These are phyloP conservation scores for Endothia cerciana DNA, from an alignment of 2,329 filamentous ascomycete genomes.

Conservation along the genomic window DNA sequence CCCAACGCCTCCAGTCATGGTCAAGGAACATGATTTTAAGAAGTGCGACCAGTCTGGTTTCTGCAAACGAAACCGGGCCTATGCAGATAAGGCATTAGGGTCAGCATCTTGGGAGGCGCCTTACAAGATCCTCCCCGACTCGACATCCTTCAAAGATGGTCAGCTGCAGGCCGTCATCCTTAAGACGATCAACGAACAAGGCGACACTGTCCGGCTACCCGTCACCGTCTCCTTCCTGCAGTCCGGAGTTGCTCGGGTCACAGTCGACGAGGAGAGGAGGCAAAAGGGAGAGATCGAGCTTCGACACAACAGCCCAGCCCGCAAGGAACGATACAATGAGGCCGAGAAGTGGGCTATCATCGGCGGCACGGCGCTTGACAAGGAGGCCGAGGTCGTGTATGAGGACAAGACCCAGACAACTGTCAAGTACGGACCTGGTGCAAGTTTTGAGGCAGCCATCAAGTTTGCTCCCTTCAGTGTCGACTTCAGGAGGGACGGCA, in stretches of 20 bases:
- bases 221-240: conserved; percentile 87
- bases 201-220: conserved; percentile 76
- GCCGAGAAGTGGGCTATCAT: conserved; percentile 84
- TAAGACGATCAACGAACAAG: conserved; percentile 71
- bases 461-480: conserved; percentile 81
- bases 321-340: conserved; percentile 95
- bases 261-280: conserved; percentile 88
- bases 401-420: conserved; percentile 71
- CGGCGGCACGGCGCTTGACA: conserved; percentile 75
- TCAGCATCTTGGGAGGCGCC: conserved; percentile 76
- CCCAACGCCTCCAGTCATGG: conserved; percentile 60
- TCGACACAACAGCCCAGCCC: conserved; percentile 78
- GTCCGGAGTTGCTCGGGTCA: conserved; percentile 84
- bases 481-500: conserved; percentile 83
- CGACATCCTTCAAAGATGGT: conserved; percentile 77
- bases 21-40: conserved; percentile 98
- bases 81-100: conserved; percentile 75
- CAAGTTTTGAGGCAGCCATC: conserved; percentile 81
- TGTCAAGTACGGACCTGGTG: conserved; percentile 77
- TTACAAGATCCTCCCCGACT: conserved; percentile 74
- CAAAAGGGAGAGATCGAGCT: conserved; percentile 88
- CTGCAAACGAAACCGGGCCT: conserved; percentile 91
- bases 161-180: conserved; percentile 79
- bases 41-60: conserved; percentile 95
- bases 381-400: conserved; percentile 68